Percentiles rank a stretch among this genome's conserved stretches.
phyloP scores from a whole-genome alignment of 2,329 filamentous ascomycete genomes.

The Claviceps arundinis region DNA sequence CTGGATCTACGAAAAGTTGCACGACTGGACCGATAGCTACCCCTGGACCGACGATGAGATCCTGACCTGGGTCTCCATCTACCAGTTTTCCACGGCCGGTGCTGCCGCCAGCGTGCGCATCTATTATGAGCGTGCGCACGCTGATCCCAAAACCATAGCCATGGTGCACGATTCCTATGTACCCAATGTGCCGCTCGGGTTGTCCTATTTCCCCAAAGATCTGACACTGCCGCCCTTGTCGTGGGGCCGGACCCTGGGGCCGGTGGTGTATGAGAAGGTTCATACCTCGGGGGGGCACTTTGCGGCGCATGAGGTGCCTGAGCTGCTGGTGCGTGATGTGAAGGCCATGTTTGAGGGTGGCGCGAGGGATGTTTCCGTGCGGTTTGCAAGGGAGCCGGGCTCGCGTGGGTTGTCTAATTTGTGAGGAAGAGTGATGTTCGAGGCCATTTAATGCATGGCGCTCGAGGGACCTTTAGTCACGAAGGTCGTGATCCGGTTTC shows the following conservation, averaged over 20 bases:
- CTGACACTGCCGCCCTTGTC: slow-evolving; percentile 37
- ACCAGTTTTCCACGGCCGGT: slow-evolving; percentile 56
- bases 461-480: no score
- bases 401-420: not conserved
- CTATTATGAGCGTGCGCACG: slow-evolving; percentile 54
- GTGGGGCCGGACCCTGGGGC: slow-evolving; percentile 46
- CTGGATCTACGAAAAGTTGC: slow-evolving; percentile 73
- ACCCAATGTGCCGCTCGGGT: slow-evolving; percentile 26
- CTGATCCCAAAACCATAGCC: slow-evolving; percentile 9
- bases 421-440: not conserved
- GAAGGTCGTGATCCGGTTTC: no score
- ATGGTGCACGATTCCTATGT: slow-evolving; percentile 14
- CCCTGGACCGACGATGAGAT: slow-evolving; percentile 66
- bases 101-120: slow-evolving; percentile 55
- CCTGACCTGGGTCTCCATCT: slow-evolving; percentile 60
- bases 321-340: slow-evolving; percentile 38
- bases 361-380: slow-evolving; percentile 1
- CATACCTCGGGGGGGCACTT: slow-evolving; percentile 46
- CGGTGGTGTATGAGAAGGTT: slow-evolving; percentile 41
- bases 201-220: slow-evolving; percentile 46
- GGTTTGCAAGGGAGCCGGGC: not conserved
- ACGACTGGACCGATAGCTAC: slow-evolving; percentile 62
- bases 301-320: slow-evolving; percentile 44
- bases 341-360: slow-evolving; percentile 38
- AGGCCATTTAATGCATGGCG: not conserved